Base-by-base conservation (phyloP, 2,329 filamentous ascomycete species). In the Claviceps purpurea region DNA sequence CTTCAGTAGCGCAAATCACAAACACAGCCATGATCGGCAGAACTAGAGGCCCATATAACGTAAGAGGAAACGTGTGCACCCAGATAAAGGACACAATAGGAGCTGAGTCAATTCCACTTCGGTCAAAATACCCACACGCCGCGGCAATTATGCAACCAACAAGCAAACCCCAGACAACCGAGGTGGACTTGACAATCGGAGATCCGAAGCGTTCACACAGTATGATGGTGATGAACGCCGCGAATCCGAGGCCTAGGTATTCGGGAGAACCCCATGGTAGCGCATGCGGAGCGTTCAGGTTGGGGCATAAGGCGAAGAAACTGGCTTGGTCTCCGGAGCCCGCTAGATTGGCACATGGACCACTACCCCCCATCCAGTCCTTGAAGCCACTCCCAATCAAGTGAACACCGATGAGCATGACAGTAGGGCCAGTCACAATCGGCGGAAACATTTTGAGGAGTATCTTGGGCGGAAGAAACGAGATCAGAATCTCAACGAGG, bases 111-210 rank as follows among this genome's bases (percentile, higher is more conserved):
- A 94, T 89, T 30, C 79, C 75, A n/a, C 73, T 74, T n/a, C 73
- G 71, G 62, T 86, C 84, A 62, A 90, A 91, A 67, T 91, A 93
- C 34, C 86, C 87, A 50, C 77, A 82, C 1, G 86, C 87, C 0
- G 76, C 87, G 11, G 85, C 86, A 55, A 93, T 85, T 60, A 89
- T 84, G 67, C 87, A 90, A 46, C 87, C 87, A 1, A 84, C 64
- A 0, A 89, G 74, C 5, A 90, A 73, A 14, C 87, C 87, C 52
- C 89, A 73, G 43, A 90, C 79, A 37, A 91, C 86, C 34, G 83
- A 82, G 7, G 81, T 85, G 2, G 82, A 87, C 64, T 90, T 90
- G 85, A 93, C 90, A 57, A 93, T 85, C 0, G 88, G 87, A 0
- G 85, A 78, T 1, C 88, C 88, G 59, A 90, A 89, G 11, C 86